These are phyloP conservation scores for Nannochloropsis gaditana DNA, from an alignment of 108 stramenopile species.

Conservation along the genomic window DNA sequence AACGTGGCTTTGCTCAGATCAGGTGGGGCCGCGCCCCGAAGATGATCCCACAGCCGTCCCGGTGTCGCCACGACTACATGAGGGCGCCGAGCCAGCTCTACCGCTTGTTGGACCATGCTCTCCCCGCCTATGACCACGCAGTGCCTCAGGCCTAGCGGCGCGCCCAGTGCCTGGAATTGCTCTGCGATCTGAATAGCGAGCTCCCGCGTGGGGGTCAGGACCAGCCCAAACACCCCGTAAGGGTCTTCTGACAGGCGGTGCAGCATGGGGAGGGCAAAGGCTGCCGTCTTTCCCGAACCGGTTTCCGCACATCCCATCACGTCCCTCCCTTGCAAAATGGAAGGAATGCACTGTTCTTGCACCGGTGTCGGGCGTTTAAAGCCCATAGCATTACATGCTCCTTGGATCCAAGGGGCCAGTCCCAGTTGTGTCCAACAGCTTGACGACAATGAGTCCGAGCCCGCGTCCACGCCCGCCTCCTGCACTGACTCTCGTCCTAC, in stretches of 20 bases:
- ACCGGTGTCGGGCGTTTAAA: slow-evolving; percentile 54
- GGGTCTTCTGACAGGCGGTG: slow-evolving; percentile 53
- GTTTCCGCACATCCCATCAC: slow-evolving; percentile 59
- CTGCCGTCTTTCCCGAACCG: slow-evolving; percentile 59
- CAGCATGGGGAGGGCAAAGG: slow-evolving; percentile 59
- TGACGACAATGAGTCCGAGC: background rate
- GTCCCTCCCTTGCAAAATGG: slow-evolving; percentile 50
- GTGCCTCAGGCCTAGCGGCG: slow-evolving; percentile 63
- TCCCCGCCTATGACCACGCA: slow-evolving; percentile 81
- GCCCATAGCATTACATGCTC: slow-evolving; percentile 46
- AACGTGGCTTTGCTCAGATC: slow-evolving; percentile 60
- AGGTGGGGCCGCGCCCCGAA: slow-evolving; percentile 64
- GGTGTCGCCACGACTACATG: slow-evolving; percentile 93
- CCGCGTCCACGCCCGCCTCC: background rate
- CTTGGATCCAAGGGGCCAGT: slow-evolving; percentile 48
- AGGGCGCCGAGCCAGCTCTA: slow-evolving; percentile 60
- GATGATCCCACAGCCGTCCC: slow-evolving; percentile 77
- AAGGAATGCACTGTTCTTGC: slow-evolving; percentile 56
- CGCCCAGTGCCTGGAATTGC: slow-evolving; percentile 81
- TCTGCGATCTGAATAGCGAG: slow-evolving; percentile 93
- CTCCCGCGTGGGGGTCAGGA: slow-evolving; percentile 90
- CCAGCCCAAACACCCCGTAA: slow-evolving; percentile 68
- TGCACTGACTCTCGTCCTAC: background rate
- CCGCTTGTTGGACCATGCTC: slow-evolving; percentile 65
- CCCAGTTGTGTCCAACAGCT: slow-evolving; percentile 41